Base-by-base conservation (phyloP, 106 monocot species). In the Allium cepa region DNA sequence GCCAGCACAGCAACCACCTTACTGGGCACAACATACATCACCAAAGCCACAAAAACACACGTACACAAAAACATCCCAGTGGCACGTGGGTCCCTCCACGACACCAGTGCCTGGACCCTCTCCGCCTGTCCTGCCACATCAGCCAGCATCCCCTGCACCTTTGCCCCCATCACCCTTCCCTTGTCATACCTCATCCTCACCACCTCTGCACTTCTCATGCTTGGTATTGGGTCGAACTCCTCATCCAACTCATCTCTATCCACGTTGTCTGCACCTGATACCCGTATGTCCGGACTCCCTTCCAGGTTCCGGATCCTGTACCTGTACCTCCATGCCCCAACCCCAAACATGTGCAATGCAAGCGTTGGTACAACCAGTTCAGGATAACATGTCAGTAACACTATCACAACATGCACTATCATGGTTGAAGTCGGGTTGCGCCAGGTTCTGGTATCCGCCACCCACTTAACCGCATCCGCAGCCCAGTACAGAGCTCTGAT, bases 161-260 rank as follows among this genome's bases (percentile, higher is more conserved):
- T 72, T 62, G 78, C 66, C 60, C 76, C 96, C 58, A 86, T 81
- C 47, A 56, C 62, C 57, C 88, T 69, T 57, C 71, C 53, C 52
- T 86, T 63, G 26, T 96, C 96, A 68, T 96, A 96, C 82, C 96
- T 69, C 53, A 73, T 80, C 26, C 83, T 60, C 73, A 96, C 80
- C 59, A 78, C 73, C 82, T 86, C 92, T 22, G 66, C 62, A 16
- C 79, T 68, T 61, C 73, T 73, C 15, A 53, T 53, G 57, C 88
- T 91, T 22, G 96, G 92, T 69, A 82, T 26, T 9, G 84, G 28
- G 62, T 96, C 96, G 66, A 88, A 77, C 84, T 96, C 96, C 76
- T 96, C 96, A 48, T 96, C 96, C 63, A 96, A 70, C 60, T 96
- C 96, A 45, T 96, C 96, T 72, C 89, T 49, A 27, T 78, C 85